Percentiles rank a stretch among this genome's conserved stretches.
Evolutionary conservation across 2,329 filamentous ascomycete species (phyloP).

Genomic region (Ilyonectria mors-panacis): DNA sequence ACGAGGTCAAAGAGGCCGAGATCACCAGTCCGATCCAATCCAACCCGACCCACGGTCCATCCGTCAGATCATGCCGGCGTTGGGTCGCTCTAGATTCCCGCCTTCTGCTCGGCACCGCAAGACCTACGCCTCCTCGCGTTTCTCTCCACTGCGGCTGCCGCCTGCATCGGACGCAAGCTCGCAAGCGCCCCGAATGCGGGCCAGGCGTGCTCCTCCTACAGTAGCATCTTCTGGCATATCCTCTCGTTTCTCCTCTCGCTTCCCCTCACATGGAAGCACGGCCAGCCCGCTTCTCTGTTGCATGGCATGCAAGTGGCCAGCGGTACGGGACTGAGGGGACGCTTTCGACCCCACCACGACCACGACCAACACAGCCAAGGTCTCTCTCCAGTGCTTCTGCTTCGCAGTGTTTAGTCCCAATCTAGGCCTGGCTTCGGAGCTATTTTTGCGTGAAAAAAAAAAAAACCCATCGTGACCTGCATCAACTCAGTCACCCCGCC

Average conservation of each 20-base stretch:
- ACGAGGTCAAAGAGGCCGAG: slow-evolving; percentile 3
- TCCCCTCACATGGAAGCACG: neutral
- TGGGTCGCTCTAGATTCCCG: neutral
- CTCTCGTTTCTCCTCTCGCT: neutral
- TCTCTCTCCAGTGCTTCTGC: slow-evolving; percentile 16
- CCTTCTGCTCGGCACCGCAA: neutral
- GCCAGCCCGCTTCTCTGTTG: neutral
- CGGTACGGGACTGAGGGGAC: neutral
- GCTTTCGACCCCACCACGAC: slow-evolving; percentile 7
- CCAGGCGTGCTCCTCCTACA: neutral
- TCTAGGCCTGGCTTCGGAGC: slow-evolving; percentile 21
- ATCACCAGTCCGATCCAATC: neutral
- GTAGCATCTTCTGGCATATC: neutral
- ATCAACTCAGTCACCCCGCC: slow-evolving; percentile 19
- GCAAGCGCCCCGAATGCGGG: neutral
- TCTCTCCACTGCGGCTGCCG: slow-evolving; percentile 6
- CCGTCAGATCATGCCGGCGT: neutral
- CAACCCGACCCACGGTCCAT: neutral
- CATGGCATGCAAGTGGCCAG: slow-evolving; percentile 1
- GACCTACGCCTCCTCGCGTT: neutral
- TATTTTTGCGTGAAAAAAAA: slow-evolving; percentile 26
- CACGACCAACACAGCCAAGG: neutral
- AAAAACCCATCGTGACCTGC: slow-evolving; percentile 21
- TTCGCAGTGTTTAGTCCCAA: slow-evolving; percentile 12
- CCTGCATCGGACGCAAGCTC: slow-evolving; percentile 27